phyloP scores from a whole-genome alignment of 2,329 filamentous ascomycete genomes.

The Arthrobotrys pseudoclavata region DNA sequence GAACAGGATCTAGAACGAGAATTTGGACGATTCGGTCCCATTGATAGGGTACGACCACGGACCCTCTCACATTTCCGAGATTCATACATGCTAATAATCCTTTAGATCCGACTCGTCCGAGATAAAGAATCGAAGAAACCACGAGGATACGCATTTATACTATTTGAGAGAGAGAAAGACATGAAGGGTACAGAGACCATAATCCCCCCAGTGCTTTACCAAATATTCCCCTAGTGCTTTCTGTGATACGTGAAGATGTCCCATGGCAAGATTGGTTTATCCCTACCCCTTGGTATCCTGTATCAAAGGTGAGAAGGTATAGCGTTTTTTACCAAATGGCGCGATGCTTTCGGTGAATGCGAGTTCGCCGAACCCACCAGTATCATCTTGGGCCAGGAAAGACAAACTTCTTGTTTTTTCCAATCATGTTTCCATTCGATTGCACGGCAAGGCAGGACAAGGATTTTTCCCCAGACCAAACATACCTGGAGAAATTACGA shows the following conservation, averaged over 20 bases:
- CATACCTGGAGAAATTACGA: constrained; percentile 37
- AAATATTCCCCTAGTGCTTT: constrained; percentile 52
- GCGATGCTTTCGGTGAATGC: constrained; percentile 56
- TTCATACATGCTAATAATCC: constrained; percentile 53
- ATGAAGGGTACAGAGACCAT: constrained; percentile 90
- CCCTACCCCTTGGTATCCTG: constrained; percentile 40
- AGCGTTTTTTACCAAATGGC: constrained; percentile 60
- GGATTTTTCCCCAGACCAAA: constrained; percentile 24
- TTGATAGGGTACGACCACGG: constrained; percentile 80
- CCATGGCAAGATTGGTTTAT: constrained; percentile 51
- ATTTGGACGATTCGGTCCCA: constrained; percentile 91
- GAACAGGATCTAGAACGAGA: constrained; percentile 92
- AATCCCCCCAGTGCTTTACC: constrained; percentile 66
- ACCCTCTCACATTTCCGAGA: constrained; percentile 20
- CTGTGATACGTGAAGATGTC: constrained; percentile 60
- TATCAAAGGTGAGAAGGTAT: constrained; percentile 61
- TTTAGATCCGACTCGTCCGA: constrained; percentile 86
- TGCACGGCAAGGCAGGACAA: constrained; percentile 19
- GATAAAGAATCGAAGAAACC: constrained; percentile 87
- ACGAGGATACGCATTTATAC: constrained; percentile 93
- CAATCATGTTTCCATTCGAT: constrained; percentile 26
- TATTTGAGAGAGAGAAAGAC: constrained; percentile 96
- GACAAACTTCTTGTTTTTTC: constrained; percentile 24
- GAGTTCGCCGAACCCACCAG: constrained; percentile 50
- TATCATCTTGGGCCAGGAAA: constrained; percentile 54